Conservation (phyloP, 2,329 filamentous ascomycete genomes). For the Fusarium falciforme region DNA sequence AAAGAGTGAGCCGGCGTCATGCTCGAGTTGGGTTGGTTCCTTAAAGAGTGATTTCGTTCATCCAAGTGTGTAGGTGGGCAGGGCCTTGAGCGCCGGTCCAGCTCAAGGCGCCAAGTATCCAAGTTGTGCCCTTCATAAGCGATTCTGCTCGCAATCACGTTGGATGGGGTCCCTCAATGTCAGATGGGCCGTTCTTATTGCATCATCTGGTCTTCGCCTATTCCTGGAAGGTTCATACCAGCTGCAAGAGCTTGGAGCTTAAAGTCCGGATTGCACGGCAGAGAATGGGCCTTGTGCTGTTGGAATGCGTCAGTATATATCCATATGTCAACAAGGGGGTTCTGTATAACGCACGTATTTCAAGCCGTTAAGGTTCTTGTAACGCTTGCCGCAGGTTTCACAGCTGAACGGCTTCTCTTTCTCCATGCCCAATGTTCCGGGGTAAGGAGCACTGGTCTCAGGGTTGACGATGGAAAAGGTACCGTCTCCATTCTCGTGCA, state of each 20-base stretch:
- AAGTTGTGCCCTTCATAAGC: neutral
- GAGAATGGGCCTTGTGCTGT: conserved; percentile 82
- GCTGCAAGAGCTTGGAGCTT: conserved; percentile 59
- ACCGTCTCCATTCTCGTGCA: conserved; percentile 96
- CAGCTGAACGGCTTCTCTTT: conserved; percentile 99
- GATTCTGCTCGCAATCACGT: neutral
- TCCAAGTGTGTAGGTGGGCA: neutral
- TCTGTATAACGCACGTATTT: conserved; percentile 78
- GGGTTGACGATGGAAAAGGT: conserved; percentile 99
- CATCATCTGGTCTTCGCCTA: conserved; percentile 59
- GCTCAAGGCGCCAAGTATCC: neutral
- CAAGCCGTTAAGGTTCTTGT: conserved; percentile 98
- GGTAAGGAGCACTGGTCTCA: conserved; percentile 92
- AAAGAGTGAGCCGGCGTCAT: conserved; percentile 7
- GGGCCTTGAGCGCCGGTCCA: neutral
- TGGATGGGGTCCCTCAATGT: neutral
- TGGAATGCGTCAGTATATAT: conserved; percentile 46
- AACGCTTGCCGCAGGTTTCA: conserved; percentile 95
- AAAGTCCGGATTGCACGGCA: conserved; percentile 88
- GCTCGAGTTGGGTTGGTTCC: conserved; percentile 4
- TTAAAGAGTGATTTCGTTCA: neutral
- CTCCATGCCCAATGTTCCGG: conserved; percentile 98
- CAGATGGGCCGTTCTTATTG: conserved; percentile 39
- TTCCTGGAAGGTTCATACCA: conserved; percentile 56
- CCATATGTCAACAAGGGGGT: neutral